Percentiles rank a stretch among this genome's conserved stretches.
These are phyloP conservation scores for Kentomonas sorsogonicus DNA, from an alignment of 208 protist genomes.

Conservation along the genomic window DNA sequence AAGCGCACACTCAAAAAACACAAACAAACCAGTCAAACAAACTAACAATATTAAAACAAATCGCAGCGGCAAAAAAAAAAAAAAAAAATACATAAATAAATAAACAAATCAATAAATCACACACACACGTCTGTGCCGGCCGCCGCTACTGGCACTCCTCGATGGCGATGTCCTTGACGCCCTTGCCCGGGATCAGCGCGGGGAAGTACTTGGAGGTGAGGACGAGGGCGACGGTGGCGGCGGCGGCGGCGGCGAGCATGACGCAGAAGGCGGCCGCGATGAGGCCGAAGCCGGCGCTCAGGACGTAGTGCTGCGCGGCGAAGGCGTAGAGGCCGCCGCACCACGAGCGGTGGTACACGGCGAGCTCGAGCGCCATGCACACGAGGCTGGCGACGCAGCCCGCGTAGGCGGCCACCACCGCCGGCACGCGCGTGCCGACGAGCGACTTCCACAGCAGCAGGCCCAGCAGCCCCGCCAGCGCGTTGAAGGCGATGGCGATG, in stretches of 20 bases:
- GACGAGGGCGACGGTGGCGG: slow-evolving; percentile 32
- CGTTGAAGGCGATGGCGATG: slow-evolving; percentile 34
- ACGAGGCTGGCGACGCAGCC: slow-evolving; percentile 28
- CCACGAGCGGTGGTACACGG: slow-evolving; percentile 64
- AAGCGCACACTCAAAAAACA: background rate
- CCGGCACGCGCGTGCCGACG: slow-evolving; percentile 25
- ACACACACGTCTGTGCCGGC: background rate
- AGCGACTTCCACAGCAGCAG: slow-evolving; percentile 52
- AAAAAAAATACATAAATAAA: slow-evolving; percentile 15
- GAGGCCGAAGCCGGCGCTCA: slow-evolving; percentile 55
- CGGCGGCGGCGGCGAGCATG: slow-evolving; percentile 30
- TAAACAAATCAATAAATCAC: background rate
- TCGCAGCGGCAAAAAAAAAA: background rate
- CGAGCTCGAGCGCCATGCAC: slow-evolving; percentile 45
- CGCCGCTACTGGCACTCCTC: slow-evolving; percentile 15
- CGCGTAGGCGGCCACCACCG: slow-evolving; percentile 43
- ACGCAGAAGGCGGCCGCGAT: slow-evolving; percentile 34
- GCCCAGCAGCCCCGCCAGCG: slow-evolving; percentile 24
- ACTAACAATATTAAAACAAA: background rate
- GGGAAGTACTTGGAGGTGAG: slow-evolving; percentile 44
- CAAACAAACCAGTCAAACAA: background rate
- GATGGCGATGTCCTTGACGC: slow-evolving; percentile 37
- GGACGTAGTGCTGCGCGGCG: slow-evolving; percentile 41
- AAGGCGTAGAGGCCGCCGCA: slow-evolving; percentile 48
- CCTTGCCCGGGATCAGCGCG: slow-evolving; percentile 31